Evolutionary conservation across 139 green algal genomes (phyloP), one percentile per base, ranked within the genome.

Genomic region (Ettlia oleoabundans): DNA sequence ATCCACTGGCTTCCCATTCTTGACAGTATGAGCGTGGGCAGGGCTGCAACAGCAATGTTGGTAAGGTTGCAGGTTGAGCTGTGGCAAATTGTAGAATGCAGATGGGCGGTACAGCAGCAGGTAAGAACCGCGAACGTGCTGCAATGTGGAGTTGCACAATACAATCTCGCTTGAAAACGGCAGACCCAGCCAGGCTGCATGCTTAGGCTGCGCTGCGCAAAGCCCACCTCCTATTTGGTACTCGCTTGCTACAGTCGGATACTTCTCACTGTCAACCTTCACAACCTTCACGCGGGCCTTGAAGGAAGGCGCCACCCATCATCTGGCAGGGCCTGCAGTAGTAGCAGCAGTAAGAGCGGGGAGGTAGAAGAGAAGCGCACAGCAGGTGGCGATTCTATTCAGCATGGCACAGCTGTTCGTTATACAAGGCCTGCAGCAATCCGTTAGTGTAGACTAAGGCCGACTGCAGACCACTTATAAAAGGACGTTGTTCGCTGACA

Each of bases 211-310:
- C 19, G 62, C 28, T 68, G 62, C 62, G 28, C 26, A n/a, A n/a
- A n/a, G n/a, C 70, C 41, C 67, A 63, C 70, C 70, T 77, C 93
- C 70, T 1, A 97, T 79, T 28, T 71, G 7, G 76, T 95, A 92
- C 53, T 89, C 28, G 19, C 84, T 88, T 0, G 93, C 90, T 2
- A 98, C 51, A 3, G 68, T 70, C 0, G 86, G 87, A 67, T 97
- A 98, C 74, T 94, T 94, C 40, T 98, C 94, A 0, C 87, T 94
- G 81, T 98, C 93, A n/a, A 98, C 42, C 62, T 66, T 87, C 13
- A 67, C 43, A 51, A 83, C 47, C 35, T 53, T 58, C 22, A 88
- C 86, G 32, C 35, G 30, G 19, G 22, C 26, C 22, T 58, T 41
- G 43, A 81, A 30, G 43, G n/a, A 19, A 0, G 75, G 61, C 0